Percentiles rank a stretch among this genome's conserved stretches.
These are phyloP conservation scores for Pleurotus giganteus DNA, from an alignment of 768 basidiomycete genomes.

Conservation along the genomic window DNA sequence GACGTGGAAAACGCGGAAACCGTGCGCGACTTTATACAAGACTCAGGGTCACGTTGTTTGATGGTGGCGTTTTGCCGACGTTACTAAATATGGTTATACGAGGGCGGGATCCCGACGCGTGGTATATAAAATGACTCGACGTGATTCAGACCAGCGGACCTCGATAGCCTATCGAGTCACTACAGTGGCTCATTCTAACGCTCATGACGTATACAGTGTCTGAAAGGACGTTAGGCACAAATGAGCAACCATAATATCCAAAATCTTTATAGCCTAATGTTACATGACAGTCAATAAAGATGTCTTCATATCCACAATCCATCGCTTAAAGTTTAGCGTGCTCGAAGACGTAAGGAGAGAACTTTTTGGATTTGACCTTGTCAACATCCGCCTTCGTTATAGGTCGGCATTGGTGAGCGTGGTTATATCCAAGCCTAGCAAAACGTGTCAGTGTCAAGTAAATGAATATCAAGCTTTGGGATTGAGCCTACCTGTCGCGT, in stretches of 20 bases:
- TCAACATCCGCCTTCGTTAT: constrained; percentile 65
- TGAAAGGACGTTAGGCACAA: background rate
- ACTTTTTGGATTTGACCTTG: constrained; percentile 71
- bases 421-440: constrained; percentile 75
- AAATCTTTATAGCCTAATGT: background rate
- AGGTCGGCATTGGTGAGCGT: constrained; percentile 63
- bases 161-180: constrained; percentile 3
- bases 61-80: constrained; percentile 15
- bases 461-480: background rate
- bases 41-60: constrained; percentile 12
- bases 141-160: constrained; percentile 1
- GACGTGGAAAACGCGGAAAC: constrained; percentile 12
- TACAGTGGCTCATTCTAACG: too few relatives aligned
- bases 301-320: background rate
- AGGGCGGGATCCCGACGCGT: constrained; percentile 13
- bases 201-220: too few relatives aligned
- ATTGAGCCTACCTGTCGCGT: constrained; percentile 47
- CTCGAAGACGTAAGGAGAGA: constrained; percentile 47
- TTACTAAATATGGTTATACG: constrained; percentile 7
- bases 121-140: background rate
- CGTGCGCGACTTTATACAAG: constrained; percentile 12
- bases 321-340: constrained; percentile 43
- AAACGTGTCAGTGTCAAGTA: background rate
- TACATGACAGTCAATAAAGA: background rate
- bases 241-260: background rate